A percentile compares a stretch with the other conserved stretches of the same genome.
These are phyloP conservation scores for Cicer yamashitae DNA, from an alignment of 306 rosid genomes.

Conservation along the genomic window DNA sequence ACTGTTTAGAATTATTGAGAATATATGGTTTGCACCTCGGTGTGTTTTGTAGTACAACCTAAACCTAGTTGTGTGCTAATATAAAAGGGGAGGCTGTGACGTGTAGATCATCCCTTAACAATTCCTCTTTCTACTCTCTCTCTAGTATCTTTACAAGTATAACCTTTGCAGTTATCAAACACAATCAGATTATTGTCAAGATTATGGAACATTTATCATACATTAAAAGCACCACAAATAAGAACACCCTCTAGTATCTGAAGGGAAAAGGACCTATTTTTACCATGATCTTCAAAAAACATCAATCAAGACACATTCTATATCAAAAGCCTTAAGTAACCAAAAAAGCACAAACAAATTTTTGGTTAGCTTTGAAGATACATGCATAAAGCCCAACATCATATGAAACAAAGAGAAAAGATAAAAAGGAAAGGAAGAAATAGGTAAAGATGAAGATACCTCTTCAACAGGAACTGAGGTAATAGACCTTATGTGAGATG, in stretches of 20 bases:
- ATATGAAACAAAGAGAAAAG: neutral
- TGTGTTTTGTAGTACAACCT: conserved; percentile 19
- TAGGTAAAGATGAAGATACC: conserved; percentile 55
- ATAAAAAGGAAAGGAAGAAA: neutral
- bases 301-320: conserved; percentile 24
- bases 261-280: conserved; percentile 1
- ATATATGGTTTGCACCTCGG: neutral
- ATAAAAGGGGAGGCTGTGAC: neutral
- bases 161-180: conserved; percentile 20
- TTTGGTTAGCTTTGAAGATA: conserved; percentile 4
- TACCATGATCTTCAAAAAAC: conserved; percentile 20
- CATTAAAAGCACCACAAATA: conserved; percentile 35
- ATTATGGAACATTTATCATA: conserved; percentile 17
- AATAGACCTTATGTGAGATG: conserved; percentile 88
- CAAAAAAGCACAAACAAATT: neutral
- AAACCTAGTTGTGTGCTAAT: neutral
- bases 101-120: neutral
- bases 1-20: conserved; percentile 16
- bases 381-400: conserved; percentile 24
- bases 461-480: conserved; percentile 68
- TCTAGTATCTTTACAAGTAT: conserved; percentile 20
- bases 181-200: neutral
- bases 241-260: neutral
- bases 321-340: conserved; percentile 2
- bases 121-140: conserved; percentile 10